A percentile compares a stretch with the other conserved stretches of the same genome.
These are phyloP conservation scores for Pichia sp. DNA, from an alignment of 1,139 yeast genomes.

Conservation along the genomic window DNA sequence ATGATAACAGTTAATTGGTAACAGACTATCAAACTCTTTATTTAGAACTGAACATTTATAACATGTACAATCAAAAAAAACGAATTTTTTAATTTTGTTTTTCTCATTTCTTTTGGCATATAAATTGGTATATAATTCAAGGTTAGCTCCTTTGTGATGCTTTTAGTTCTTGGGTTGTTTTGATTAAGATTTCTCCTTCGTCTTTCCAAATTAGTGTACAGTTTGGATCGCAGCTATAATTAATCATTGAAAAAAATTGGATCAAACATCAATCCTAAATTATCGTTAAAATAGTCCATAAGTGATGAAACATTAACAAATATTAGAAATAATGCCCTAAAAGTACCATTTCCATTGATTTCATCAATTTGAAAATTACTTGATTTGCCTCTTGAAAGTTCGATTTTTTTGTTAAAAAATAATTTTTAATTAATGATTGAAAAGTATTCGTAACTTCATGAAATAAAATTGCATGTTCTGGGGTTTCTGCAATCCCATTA, in stretches of 20 bases:
- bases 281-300: conserved; percentile 25
- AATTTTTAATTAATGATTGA: conserved; percentile 1
- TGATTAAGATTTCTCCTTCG: conserved; percentile 18
- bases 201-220: conserved; percentile 24
- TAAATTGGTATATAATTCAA: conserved; percentile 30
- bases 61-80: conserved; percentile 36
- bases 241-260: conserved; percentile 33
- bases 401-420: conserved; percentile 1
- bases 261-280: conserved; percentile 34
- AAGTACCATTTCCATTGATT: conserved; percentile 14
- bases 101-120: conserved; percentile 28
- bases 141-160: conserved; percentile 28
- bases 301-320: conserved; percentile 29
- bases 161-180: conserved; percentile 24
- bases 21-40: conserved; percentile 16
- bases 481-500: not conserved
- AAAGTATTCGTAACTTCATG: conserved; percentile 1
- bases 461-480: conserved; percentile 6
- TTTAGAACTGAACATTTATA: conserved; percentile 21
- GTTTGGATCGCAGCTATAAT: conserved; percentile 32
- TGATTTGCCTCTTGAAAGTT: conserved; percentile 1
- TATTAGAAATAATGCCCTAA: conserved; percentile 19
- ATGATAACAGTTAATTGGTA: conserved; percentile 16
- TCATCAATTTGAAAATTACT: not conserved
- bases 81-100: conserved; percentile 20